Conservation (phyloP, 2,329 filamentous ascomycete genomes). For the Stagonosporopsis chrysanthemi region DNA sequence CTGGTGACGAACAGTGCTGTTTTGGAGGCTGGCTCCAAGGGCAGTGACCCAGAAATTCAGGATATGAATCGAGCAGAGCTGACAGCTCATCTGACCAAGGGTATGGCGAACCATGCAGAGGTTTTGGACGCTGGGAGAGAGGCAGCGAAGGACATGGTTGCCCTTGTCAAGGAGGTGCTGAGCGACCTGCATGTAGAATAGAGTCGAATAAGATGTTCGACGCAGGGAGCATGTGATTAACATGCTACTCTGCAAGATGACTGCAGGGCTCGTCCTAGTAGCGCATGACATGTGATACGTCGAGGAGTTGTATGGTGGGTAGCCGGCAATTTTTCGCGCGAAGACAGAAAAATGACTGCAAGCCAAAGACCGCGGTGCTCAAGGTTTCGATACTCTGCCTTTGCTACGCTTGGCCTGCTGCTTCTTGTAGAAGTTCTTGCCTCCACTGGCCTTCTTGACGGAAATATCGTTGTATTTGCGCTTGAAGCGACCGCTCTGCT, state of each 20-base stretch:
- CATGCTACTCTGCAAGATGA: neutral
- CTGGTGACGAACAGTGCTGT: conserved; percentile 72
- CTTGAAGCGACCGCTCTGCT: conserved; percentile 75
- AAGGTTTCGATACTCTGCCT: conserved; percentile 45
- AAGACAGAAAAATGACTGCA: neutral
- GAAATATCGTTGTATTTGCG: conserved; percentile 89
- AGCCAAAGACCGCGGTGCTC: conserved; percentile 19
- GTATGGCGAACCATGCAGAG: conserved; percentile 70
- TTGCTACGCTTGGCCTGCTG: conserved; percentile 67
- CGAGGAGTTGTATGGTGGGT: neutral
- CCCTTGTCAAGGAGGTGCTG: conserved; percentile 56
- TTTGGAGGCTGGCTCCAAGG: conserved; percentile 64
- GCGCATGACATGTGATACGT: neutral
- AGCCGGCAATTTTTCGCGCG: neutral
- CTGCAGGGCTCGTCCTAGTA: neutral
- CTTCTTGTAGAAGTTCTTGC: conserved; percentile 87
- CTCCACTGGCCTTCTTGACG: conserved; percentile 80
- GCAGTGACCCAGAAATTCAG: conserved; percentile 64
- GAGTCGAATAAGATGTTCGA: conserved; percentile 1
- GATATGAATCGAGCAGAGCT: conserved; percentile 60
- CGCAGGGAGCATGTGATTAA: neutral
- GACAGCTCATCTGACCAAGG: conserved; percentile 62
- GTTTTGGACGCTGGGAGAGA: conserved; percentile 67
- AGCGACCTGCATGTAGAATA: conserved; percentile 46
- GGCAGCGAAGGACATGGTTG: conserved; percentile 70